Evolutionary conservation across 192 early-diverging fungal species (phyloP).

Genomic region (Dissophora ornata): DNA sequence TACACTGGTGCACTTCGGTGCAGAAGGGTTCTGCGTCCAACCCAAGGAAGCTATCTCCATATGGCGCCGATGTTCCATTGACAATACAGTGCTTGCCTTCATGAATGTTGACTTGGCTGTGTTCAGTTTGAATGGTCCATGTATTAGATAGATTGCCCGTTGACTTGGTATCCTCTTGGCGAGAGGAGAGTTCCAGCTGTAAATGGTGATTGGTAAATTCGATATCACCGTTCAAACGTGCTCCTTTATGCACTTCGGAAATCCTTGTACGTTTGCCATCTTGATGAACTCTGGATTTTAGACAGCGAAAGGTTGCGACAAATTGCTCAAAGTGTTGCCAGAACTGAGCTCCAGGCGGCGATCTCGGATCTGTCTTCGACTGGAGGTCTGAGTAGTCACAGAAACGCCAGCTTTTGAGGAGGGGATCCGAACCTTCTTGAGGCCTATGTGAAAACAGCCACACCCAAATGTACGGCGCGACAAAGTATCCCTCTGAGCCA

Average conservation of each 20-base stretch:
- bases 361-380: conserved; percentile 38
- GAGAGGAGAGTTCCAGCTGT: conserved; percentile 12
- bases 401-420: conserved; percentile 36
- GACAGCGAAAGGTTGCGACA: conserved; percentile 32
- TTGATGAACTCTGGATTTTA: conserved; percentile 33
- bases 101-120: conserved; percentile 21
- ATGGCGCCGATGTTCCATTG: conserved; percentile 32
- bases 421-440: conserved; percentile 12
- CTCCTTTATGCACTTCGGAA: conserved; percentile 22
- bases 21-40: conserved; percentile 15
- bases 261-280: conserved; percentile 23
- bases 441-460: conserved; percentile 40
- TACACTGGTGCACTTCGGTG: conserved; percentile 51
- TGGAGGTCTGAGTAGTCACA: conserved; percentile 18
- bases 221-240: conserved; percentile 44
- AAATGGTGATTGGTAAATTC: conserved; percentile 36
- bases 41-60: conserved; percentile 27
- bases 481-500: not conserved
- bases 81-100: conserved; percentile 24
- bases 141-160: conserved; percentile 5
- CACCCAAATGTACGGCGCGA: conserved; percentile 48
- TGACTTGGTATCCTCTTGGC: conserved; percentile 35
- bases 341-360: conserved; percentile 38
- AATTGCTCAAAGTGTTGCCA: conserved; percentile 56
- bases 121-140: conserved; percentile 14